phyloP scores from a whole-genome alignment of 1,139 yeast species.

The Candida sanyaensis region DNA sequence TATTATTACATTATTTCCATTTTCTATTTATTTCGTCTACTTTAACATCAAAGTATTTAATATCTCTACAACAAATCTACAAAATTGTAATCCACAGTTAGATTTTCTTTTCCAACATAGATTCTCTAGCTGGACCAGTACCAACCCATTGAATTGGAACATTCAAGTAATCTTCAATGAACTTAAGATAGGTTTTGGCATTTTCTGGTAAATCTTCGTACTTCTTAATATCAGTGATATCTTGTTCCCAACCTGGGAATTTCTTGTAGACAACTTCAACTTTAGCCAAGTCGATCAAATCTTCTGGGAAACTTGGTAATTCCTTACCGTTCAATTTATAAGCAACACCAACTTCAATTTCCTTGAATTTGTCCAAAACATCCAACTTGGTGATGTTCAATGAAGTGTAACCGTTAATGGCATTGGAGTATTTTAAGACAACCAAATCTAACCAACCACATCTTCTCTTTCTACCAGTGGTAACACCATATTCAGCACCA shows the following conservation, averaged over 20 bases:
- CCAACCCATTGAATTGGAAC: slow-evolving; percentile 98
- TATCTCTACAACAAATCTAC: too few relatives aligned
- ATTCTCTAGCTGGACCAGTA: slow-evolving; percentile 95
- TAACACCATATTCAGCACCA: slow-evolving; percentile 97
- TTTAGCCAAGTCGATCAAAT: slow-evolving; percentile 73
- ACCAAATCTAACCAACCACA: slow-evolving; percentile 99
- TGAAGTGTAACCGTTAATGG: slow-evolving; percentile 92
- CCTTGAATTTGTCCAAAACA: slow-evolving; percentile 86
- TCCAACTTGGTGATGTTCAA: slow-evolving; percentile 94
- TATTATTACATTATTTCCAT: too few relatives aligned
- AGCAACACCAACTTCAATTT: slow-evolving; percentile 82
- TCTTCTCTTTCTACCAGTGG: slow-evolving; percentile 99
- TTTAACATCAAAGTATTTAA: too few relatives aligned
- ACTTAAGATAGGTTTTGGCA: slow-evolving; percentile 81
- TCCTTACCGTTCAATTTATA: slow-evolving; percentile 78
- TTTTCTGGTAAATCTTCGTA: slow-evolving; percentile 84
- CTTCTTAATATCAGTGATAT: slow-evolving; percentile 68
- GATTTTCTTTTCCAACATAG: slow-evolving; percentile 58
- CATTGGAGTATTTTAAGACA: slow-evolving; percentile 84
- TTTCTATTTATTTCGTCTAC: too few relatives aligned
- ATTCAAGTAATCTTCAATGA: slow-evolving; percentile 77
- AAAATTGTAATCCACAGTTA: slow-evolving; percentile 1
- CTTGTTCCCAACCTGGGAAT: slow-evolving; percentile 92
- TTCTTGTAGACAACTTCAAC: slow-evolving; percentile 91
- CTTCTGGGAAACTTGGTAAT: slow-evolving; percentile 88